Percentiles rank a stretch among this genome's conserved stretches.
Evolutionary conservation across 306 rosid species (phyloP).

Genomic region (Crotalaria pallida): DNA sequence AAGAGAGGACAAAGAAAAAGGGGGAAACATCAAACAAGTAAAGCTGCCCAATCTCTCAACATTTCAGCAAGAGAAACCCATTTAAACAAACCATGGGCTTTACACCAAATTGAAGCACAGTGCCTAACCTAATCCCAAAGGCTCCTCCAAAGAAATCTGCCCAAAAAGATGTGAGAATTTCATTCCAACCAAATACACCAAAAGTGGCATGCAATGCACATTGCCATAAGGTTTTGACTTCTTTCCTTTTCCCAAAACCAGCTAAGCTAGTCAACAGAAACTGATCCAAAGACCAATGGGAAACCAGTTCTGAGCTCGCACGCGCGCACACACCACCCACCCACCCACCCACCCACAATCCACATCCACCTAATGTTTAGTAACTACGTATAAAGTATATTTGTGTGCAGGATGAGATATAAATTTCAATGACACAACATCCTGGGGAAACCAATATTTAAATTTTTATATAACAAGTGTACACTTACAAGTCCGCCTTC

Average conservation of each 20-base stretch:
- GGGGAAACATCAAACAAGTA: no score
- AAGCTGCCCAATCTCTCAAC: no score
- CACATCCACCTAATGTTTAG: neutral
- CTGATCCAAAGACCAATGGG: neutral
- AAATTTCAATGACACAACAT: neutral
- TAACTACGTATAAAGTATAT: neutral
- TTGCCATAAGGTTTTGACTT: neutral
- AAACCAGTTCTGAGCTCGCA: neutral
- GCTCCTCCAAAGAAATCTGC: neutral
- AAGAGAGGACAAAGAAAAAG: no score
- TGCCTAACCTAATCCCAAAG: neutral
- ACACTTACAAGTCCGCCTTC: constrained; percentile 91
- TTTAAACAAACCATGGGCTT: neutral
- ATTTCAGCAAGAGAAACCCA: neutral
- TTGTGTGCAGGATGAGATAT: neutral
- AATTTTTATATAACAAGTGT: neutral
- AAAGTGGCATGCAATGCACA: neutral
- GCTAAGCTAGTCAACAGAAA: neutral
- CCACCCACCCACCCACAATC: no score
- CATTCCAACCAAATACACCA: neutral
- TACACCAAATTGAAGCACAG: neutral
- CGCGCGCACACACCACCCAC: no score
- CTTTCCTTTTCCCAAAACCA: neutral
- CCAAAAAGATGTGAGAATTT: neutral
- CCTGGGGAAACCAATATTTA: neutral